These are phyloP conservation scores for Claviceps digitariae DNA, from an alignment of 2,329 filamentous ascomycete genomes.

Conservation along the genomic window DNA sequence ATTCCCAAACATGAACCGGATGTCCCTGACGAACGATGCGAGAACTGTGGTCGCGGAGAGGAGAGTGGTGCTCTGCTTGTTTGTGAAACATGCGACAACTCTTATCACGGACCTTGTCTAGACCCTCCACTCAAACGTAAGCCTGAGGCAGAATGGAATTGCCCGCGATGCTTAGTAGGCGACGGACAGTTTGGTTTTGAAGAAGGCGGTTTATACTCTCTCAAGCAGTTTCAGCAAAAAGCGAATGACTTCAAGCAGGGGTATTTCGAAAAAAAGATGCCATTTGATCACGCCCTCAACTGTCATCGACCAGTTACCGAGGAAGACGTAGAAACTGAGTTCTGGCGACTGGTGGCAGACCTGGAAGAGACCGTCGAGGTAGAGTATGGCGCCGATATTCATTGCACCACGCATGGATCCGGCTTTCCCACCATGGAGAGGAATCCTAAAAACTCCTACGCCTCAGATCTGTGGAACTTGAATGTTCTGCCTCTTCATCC, in stretches of 20 bases:
- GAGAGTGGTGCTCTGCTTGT: conserved; percentile 57
- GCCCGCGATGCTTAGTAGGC: conserved; percentile 83
- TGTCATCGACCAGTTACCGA: conserved; percentile 73
- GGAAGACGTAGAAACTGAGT: conserved; percentile 91
- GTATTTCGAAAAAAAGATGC: conserved; percentile 86
- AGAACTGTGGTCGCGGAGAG: conserved; percentile 71
- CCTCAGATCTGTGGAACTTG: conserved; percentile 88
- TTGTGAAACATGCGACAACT: conserved; percentile 86
- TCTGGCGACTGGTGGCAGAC: conserved; percentile 90
- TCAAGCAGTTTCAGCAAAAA: conserved; percentile 92
- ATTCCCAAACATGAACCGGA: conserved; percentile 41
- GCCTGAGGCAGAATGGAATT: conserved; percentile 89
- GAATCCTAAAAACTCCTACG: conserved; percentile 74
- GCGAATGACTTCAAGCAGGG: conserved; percentile 88
- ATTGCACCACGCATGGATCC: conserved; percentile 94
- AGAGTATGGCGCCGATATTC: conserved; percentile 95
- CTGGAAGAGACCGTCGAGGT: conserved; percentile 94
- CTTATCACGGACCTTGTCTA: conserved; percentile 75
- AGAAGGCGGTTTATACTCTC: conserved; percentile 87
- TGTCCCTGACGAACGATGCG: conserved; percentile 54
- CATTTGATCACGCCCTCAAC: conserved; percentile 72
- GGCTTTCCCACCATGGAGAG: conserved; percentile 92
- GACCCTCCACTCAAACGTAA: conserved; percentile 70
- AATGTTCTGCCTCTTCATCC: conserved; percentile 83
- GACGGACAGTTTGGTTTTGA: conserved; percentile 97